Base-by-base conservation (phyloP, 2,329 filamentous ascomycete species). In the Aspergillus piperis region DNA sequence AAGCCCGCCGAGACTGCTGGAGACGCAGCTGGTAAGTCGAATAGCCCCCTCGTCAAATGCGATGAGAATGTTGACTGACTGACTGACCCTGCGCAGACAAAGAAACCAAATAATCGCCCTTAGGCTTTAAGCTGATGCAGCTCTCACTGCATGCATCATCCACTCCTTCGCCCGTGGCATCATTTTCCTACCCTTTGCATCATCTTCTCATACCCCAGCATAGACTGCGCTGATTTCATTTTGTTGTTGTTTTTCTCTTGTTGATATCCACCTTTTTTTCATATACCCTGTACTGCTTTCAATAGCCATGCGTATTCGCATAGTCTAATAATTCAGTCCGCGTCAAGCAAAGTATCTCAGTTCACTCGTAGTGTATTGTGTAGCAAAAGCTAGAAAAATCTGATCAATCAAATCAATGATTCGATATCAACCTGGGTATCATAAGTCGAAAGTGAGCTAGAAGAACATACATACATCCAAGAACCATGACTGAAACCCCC, bases 281-380 rank as follows among this genome's bases (percentile, higher is more conserved):
- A 55, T 61, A 66, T 67, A 67, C 65, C 64, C 65, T 64, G 47
- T 59, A 44, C 50, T 63, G 44, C 57, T 52, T 59, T 54, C 58
- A 30, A 53, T 52, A 54, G 57, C 47, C 50, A 53, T 49, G 27
- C 25, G 15, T 48, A 19, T 36, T 13, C 32, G 39, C 53, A 55
- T 55, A 32, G 38, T 41, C 44, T 53, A 57, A 38, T 53, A 56
- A 59, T 59, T 13, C 23, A 55, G 25, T 55, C 41, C 23, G 17
- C 25, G 42, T 44, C 17, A 47, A 15, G 42, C n/a, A 21, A n/a
- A 11, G 27, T 55, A 27, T 44, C 25, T 19, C 13, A 15, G n/a
- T 13, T 21, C 15, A 2, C 19, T 36, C 4, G 25, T n/a, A 44
- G 4, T 6, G 11, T 10, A 36, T 36, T n/a, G 2, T 6, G 53